Conservation (phyloP, 768 basidiomycete species). For the Cubamyces sp. region DNA sequence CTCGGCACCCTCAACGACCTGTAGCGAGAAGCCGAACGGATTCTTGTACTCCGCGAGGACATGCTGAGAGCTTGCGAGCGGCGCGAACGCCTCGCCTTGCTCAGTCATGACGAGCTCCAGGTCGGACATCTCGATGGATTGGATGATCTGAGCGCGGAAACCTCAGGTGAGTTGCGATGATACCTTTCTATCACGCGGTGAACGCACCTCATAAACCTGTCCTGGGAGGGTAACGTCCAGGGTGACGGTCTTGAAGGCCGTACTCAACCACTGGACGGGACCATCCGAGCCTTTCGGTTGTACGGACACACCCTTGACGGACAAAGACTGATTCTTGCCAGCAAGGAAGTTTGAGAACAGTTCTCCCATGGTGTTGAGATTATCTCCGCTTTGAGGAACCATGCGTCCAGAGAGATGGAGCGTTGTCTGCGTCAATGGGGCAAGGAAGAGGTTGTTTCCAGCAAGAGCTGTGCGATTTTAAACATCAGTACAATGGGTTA, state of each 20-base stretch:
- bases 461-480: slow-evolving; percentile 50
- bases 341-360: slow-evolving; percentile 71
- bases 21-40: slow-evolving; percentile 76
- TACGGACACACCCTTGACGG: slow-evolving; percentile 61
- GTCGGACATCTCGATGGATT: slow-evolving; percentile 63
- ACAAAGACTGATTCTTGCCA: slow-evolving; percentile 64
- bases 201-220: slow-evolving; percentile 50
- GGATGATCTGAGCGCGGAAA: slow-evolving; percentile 50
- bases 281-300: slow-evolving; percentile 52
- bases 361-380: slow-evolving; percentile 55
- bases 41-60: slow-evolving; percentile 67
- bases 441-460: slow-evolving; percentile 52
- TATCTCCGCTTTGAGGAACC: slow-evolving; percentile 59
- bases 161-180: not conserved
- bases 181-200: not conserved
- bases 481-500: not conserved
- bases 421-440: slow-evolving; percentile 49
- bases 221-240: slow-evolving; percentile 67
- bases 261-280: slow-evolving; percentile 62
- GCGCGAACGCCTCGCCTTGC: slow-evolving; percentile 58
- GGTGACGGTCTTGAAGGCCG: slow-evolving; percentile 70
- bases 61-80: slow-evolving; percentile 57
- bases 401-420: slow-evolving; percentile 67
- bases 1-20: slow-evolving; percentile 60
- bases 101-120: slow-evolving; percentile 56